phyloP scores from a whole-genome alignment of 2,329 filamentous ascomycete genomes.

The Septoria linicola region DNA sequence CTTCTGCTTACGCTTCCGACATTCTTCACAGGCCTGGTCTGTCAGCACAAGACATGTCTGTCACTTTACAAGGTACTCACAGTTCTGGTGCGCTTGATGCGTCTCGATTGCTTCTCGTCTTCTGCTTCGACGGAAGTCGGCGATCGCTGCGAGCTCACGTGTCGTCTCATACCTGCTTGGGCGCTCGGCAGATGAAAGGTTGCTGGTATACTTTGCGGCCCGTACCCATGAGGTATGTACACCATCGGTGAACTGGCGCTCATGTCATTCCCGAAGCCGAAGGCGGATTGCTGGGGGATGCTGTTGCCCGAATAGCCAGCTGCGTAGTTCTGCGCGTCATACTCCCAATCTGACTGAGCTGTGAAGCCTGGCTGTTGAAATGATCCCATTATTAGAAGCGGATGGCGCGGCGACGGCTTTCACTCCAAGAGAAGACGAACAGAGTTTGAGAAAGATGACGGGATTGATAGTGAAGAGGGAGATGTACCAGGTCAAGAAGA shows the following conservation, averaged over 20 bases:
- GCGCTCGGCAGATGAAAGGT: slow-evolving; percentile 14
- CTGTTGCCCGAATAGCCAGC: slow-evolving; percentile 1
- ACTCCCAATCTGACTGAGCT: slow-evolving; percentile 7
- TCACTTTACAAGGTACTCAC: slow-evolving; percentile 7
- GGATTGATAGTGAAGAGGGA: slow-evolving; percentile 2
- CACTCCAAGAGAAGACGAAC: slow-evolving; percentile 4
- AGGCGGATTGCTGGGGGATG: slow-evolving; percentile 1
- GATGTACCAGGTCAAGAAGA: slow-evolving; percentile 9
- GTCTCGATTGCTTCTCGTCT: slow-evolving; percentile 12
- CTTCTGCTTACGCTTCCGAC: slow-evolving; percentile 93
- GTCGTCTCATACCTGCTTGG: slow-evolving; percentile 11
- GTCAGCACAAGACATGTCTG: neutral
- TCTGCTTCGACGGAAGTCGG: slow-evolving; percentile 7
- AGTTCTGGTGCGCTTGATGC: slow-evolving; percentile 23
- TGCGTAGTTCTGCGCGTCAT: slow-evolving; percentile 8
- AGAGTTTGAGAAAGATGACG: slow-evolving; percentile 10
- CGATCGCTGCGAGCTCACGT: slow-evolving; percentile 8
- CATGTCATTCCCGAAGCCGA: slow-evolving; percentile 9
- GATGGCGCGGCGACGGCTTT: slow-evolving; percentile 1
- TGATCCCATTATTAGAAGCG: slow-evolving; percentile 3
- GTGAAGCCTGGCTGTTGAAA: slow-evolving; percentile 12
- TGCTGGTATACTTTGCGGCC: slow-evolving; percentile 3
- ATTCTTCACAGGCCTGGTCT: slow-evolving; percentile 62
- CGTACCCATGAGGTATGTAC: slow-evolving; percentile 10
- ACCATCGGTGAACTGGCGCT: slow-evolving; percentile 3